Evolutionary conservation across 345 rosid genomes (phyloP).

Genomic region (Eucalyptus leucophloia): DNA sequence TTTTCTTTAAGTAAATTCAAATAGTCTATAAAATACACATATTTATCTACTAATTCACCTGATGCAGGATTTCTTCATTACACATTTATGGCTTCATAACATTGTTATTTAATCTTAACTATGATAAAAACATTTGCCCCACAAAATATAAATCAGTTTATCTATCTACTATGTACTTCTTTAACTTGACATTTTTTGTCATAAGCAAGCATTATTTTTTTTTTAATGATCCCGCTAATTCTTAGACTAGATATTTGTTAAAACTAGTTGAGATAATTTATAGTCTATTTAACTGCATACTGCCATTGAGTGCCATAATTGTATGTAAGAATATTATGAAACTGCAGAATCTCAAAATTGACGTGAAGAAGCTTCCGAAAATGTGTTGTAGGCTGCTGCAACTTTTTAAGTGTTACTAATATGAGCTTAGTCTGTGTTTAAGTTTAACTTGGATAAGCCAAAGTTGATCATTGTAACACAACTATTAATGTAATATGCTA

Average conservation of each 20-base stretch:
- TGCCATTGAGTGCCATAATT: not conserved
- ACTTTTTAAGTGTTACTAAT: not conserved
- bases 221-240: not conserved
- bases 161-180: not conserved
- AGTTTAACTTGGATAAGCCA: not conserved
- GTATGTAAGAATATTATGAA: not conserved
- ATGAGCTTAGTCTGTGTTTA: not conserved
- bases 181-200: not conserved
- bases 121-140: not conserved
- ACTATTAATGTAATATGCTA: not conserved
- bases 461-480: not conserved
- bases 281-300: not conserved
- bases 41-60: not conserved
- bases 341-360: not conserved
- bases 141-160: not conserved
- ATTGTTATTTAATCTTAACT: too few relatives aligned
- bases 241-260: not conserved
- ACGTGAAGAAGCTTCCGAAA: not conserved
- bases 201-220: not conserved
- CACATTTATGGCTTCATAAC: not conserved
- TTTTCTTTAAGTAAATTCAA: not conserved
- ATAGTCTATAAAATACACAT: not conserved
- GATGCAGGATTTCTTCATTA: not conserved
- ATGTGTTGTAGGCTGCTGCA: not conserved
- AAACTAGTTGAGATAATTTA: not conserved